Conservation (phyloP, 2,329 filamentous ascomycete species). For the Pseudogymnoascus sp. region DNA sequence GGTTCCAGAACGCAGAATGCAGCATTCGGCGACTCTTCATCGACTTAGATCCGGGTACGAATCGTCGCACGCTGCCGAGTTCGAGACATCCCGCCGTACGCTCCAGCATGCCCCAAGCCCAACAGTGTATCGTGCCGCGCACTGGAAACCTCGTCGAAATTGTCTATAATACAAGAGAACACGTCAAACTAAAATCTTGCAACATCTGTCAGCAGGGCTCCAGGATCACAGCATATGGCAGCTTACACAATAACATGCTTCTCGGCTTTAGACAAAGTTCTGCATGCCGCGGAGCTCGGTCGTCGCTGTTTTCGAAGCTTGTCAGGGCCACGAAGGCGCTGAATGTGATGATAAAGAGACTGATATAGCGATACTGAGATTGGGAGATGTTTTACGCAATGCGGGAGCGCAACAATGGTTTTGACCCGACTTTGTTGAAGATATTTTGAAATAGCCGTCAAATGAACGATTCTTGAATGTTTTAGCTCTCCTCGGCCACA, state of each 20-base stretch:
- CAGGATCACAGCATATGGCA: neutral
- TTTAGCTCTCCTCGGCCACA: conserved; percentile 7
- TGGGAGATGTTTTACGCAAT: neutral
- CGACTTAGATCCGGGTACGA: conserved; percentile 33
- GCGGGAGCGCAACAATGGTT: neutral
- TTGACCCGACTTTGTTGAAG: neutral
- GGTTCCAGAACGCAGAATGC: conserved; percentile 49
- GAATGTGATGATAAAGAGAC: neutral
- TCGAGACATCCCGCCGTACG: conserved; percentile 49
- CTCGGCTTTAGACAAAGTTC: conserved; percentile 7
- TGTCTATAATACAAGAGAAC: conserved; percentile 10
- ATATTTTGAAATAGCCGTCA: neutral
- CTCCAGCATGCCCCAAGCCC: conserved; percentile 47
- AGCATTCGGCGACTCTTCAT: conserved; percentile 39
- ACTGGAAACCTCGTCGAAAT: neutral
- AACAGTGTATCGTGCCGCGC: conserved; percentile 8
- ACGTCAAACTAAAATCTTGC: conserved; percentile 3
- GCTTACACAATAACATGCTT: conserved; percentile 22
- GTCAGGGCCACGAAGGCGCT: neutral
- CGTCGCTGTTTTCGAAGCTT: neutral
- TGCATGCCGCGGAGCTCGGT: conserved; percentile 5
- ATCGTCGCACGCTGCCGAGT: conserved; percentile 47
- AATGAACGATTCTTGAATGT: conserved; percentile 6
- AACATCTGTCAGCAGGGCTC: neutral
- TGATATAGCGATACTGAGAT: neutral